A percentile compares a stretch with the other conserved stretches of the same genome.
Conservation (phyloP, 352 stramenopile genomes). For the Phytophthora melonis region DNA sequence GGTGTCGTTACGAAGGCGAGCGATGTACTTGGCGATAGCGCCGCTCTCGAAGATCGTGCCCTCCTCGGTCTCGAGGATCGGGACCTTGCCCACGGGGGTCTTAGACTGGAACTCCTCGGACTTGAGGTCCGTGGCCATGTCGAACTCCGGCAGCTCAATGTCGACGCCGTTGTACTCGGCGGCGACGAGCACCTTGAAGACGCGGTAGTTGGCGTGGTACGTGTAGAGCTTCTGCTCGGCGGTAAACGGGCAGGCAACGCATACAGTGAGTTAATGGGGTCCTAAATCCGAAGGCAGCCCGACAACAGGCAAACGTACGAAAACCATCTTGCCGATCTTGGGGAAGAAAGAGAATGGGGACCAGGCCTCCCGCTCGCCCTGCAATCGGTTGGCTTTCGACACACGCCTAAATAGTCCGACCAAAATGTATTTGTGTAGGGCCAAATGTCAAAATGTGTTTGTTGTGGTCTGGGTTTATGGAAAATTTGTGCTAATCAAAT, state of each 20-base stretch:
- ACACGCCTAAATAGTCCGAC: not conserved
- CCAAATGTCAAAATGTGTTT: too few relatives aligned
- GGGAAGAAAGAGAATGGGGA: slow-evolving; percentile 24
- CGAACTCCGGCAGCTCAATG: slow-evolving; percentile 85
- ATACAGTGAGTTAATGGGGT: not conserved
- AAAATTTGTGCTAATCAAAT: too few relatives aligned
- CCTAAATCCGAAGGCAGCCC: not conserved
- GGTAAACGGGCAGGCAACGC: not conserved
- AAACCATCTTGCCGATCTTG: slow-evolving; percentile 39
- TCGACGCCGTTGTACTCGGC: slow-evolving; percentile 94
- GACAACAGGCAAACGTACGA: not conserved
- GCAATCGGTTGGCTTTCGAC: not conserved
- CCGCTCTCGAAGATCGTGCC: slow-evolving; percentile 91
- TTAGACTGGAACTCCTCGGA: slow-evolving; percentile 83
- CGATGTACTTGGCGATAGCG: slow-evolving; percentile 94
- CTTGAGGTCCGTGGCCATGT: slow-evolving; percentile 68
- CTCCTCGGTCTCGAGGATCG: slow-evolving; percentile 85
- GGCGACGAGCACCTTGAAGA: slow-evolving; percentile 95
- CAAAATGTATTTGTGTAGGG: not conserved
- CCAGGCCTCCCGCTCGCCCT: not conserved
- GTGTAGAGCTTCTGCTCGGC: slow-evolving; percentile 86
- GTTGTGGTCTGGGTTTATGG: too few relatives aligned
- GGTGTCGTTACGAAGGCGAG: slow-evolving; percentile 87
- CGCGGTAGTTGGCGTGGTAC: slow-evolving; percentile 91
- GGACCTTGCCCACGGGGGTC: slow-evolving; percentile 92